Conservation (phyloP, 768 basidiomycete genomes). For the Tremella fuciformis region DNA sequence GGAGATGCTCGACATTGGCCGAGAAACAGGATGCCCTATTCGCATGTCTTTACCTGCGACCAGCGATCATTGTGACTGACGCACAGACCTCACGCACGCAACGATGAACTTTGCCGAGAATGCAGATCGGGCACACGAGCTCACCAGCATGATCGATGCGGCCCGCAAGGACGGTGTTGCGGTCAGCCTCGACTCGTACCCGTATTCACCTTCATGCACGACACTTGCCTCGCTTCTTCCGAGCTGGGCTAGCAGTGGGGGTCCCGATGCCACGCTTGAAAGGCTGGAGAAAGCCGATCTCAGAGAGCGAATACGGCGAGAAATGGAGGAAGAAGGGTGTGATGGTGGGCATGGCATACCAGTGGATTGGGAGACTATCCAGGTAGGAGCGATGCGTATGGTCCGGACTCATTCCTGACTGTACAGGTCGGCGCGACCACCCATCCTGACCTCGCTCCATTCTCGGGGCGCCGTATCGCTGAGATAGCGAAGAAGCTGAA, state of each 20-base stretch:
- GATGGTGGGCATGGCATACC: constrained; percentile 50
- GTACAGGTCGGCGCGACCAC: constrained; percentile 29
- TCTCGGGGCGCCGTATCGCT: constrained; percentile 25
- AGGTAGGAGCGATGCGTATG: constrained; percentile 24
- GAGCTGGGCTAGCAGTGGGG: constrained; percentile 45
- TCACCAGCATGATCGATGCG: constrained; percentile 39
- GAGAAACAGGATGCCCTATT: constrained; percentile 40
- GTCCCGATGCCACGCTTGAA: constrained; percentile 35
- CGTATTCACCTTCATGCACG: constrained; percentile 47
- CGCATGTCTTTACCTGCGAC: constrained; percentile 24
- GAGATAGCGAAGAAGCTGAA: constrained; percentile 19
- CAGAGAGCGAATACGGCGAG: constrained; percentile 40
- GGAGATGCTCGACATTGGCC: constrained; percentile 45
- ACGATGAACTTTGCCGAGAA: constrained; percentile 49
- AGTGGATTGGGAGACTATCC: constrained; percentile 43
- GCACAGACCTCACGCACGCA: constrained; percentile 47
- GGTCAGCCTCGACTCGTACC: constrained; percentile 47
- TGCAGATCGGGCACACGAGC: constrained; percentile 36
- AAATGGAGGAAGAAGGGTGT: constrained; percentile 42
- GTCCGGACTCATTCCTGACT: not conserved
- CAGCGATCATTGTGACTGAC: not conserved
- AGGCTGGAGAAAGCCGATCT: constrained; percentile 28
- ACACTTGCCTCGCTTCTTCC: constrained; percentile 45
- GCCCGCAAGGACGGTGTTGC: constrained; percentile 33
- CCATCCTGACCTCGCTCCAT: constrained; percentile 24